Conservation (phyloP, 208 protist genomes). For the Acanthamoeba castellanii region DNA sequence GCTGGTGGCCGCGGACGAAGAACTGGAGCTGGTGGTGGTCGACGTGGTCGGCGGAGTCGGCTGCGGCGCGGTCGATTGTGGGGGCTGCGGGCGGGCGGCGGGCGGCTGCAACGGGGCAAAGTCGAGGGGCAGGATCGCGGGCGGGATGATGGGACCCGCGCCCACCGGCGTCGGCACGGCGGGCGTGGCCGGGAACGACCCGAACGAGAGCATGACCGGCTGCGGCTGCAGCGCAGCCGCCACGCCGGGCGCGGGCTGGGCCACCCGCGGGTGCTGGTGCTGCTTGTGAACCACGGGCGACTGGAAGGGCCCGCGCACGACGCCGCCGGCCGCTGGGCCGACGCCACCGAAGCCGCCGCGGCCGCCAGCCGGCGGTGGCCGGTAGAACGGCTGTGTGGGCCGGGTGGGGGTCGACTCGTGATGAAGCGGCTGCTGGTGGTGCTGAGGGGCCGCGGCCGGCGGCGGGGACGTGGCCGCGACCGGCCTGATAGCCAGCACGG, state of each 20-base stretch:
- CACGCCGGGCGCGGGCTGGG: not conserved
- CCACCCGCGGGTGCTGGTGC: not conserved
- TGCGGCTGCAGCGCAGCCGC: not conserved
- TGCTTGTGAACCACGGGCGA: constrained; percentile 7
- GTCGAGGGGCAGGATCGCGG: not conserved
- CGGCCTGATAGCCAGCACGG: not conserved
- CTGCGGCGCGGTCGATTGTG: not conserved
- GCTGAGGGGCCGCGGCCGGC: not conserved
- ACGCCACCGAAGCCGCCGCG: not conserved
- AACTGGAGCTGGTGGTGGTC: not conserved
- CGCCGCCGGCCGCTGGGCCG: not conserved
- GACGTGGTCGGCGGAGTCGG: not conserved
- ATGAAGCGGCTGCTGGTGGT: not conserved
- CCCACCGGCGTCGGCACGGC: not conserved
- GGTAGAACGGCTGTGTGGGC: constrained; percentile 5
- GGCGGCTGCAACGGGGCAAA: not conserved
- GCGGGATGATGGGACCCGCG: not conserved
- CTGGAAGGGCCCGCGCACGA: constrained; percentile 31
- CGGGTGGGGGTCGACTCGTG: not conserved
- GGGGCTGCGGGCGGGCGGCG: not conserved
- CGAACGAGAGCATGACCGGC: constrained; percentile 15
- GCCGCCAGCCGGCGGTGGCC: not conserved
- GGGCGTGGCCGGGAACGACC: constrained; percentile 16
- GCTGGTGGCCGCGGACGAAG: not conserved
- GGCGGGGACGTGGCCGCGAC: not conserved